Evolutionary conservation across 2,329 filamentous ascomycete species (phyloP), one percentile per base, ranked within the genome.

Genomic region (Boeremia exigua): DNA sequence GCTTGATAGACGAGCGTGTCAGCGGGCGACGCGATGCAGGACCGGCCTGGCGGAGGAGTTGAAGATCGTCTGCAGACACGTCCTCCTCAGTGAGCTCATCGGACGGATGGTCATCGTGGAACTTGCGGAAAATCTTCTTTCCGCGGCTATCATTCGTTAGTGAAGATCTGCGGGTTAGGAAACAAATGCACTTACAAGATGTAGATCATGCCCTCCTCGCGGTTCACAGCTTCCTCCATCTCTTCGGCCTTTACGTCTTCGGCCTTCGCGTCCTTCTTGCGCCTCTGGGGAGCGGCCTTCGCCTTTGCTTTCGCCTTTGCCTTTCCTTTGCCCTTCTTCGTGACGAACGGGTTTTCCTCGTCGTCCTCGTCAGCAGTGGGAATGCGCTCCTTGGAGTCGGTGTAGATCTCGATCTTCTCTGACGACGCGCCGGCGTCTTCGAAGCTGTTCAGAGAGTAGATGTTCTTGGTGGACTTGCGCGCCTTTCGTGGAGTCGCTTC

Each of bases 51-150:
- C 63, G 66, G 23, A 56, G 58, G 40, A 75, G 68, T 58, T 67
- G 64, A 27, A 79, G 75, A 12, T 80, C 74, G 59, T 80, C 78
- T 54, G 60, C 63, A 19, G 72, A 73, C 14, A 74, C 69, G 3
- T 59, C 58, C 2, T 51, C 67, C 12, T 72, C 67, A 2, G 71
- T 66, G 10, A 72, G 74, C 23, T 71, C 73, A 39, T 77, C 77
- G 11, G 67, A 60, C 4, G 60, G 58, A 10, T 67, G 68, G 4
- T 73, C 71, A 36, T 80, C 77, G 23, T 78, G 75, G 63, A 88
- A 91, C 69, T 87, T 89, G 74, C 87, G 86, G 78, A 91, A 92
- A 53, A 91, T 81, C 71, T 86, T 91, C 80, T 89, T 91, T 72
- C 91, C 91, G 66, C 91, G 91, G 80, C 50, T 54, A 30, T 15